Conservation (phyloP, 805 yeast species). For the Clavispora fructus region DNA sequence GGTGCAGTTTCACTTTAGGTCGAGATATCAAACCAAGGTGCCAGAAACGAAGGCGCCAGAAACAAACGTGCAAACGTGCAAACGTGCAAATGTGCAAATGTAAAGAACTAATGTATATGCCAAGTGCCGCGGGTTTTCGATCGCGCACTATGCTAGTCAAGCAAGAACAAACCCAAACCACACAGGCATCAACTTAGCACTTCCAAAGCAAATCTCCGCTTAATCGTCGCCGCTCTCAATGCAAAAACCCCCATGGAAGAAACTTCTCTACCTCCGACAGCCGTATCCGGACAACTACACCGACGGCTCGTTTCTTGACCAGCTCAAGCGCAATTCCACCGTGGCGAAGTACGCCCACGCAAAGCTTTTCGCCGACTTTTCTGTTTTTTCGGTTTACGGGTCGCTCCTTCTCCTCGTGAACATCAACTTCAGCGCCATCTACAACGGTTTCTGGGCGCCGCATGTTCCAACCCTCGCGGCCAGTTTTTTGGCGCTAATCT, state of each 20-base stretch:
- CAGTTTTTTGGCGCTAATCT: conserved; percentile 25
- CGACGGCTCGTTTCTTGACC: conserved; percentile 74
- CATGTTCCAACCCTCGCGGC: conserved; percentile 31
- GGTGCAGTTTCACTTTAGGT: no score
- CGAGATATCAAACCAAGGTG: no score
- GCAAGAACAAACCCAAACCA: no score
- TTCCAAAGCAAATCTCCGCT: no score
- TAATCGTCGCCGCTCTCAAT: not conserved
- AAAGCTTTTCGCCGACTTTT: conserved; percentile 66
- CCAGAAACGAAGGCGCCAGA: no score
- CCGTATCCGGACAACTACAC: conserved; percentile 91
- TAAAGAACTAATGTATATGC: no score
- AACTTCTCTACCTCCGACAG: conserved; percentile 78
- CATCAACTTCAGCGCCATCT: conserved; percentile 62
- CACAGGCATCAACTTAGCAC: no score
- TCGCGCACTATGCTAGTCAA: not conserved
- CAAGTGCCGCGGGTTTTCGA: not conserved
- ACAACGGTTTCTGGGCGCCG: conserved; percentile 48
- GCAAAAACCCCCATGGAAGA: conserved; percentile 51
- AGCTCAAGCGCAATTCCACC: conserved; percentile 68
- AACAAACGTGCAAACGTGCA: no score
- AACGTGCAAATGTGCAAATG: no score
- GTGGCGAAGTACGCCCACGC: conserved; percentile 61
- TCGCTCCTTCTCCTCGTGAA: conserved; percentile 59
- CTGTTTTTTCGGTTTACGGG: conserved; percentile 61